phyloP scores from a whole-genome alignment of 352 stramenopile genomes.

The Blastocystis hominis region DNA sequence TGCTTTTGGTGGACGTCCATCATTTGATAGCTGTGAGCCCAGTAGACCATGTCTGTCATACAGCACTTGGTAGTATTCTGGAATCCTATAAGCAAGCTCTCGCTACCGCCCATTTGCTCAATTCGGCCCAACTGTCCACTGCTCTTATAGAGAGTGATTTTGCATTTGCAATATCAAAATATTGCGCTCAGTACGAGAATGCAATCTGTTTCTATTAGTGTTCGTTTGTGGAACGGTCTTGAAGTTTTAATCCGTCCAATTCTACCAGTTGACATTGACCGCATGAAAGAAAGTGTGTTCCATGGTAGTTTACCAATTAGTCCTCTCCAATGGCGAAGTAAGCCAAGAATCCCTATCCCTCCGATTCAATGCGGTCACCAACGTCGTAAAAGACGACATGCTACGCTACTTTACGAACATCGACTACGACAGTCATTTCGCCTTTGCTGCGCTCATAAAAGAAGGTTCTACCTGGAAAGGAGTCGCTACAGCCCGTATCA shows the following conservation, averaged over 20 bases:
- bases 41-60: background rate
- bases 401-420: slow-evolving; percentile 49
- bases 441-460: slow-evolving; percentile 27
- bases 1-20: background rate
- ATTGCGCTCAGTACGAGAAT: background rate
- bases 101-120: background rate
- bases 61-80: background rate
- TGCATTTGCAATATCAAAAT: background rate
- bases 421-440: slow-evolving; percentile 52
- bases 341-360: slow-evolving; percentile 32
- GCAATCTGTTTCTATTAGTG: background rate
- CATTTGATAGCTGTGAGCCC: background rate
- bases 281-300: slow-evolving; percentile 36
- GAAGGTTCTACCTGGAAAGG: slow-evolving; percentile 25
- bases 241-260: slow-evolving; percentile 48
- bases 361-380: slow-evolving; percentile 44
- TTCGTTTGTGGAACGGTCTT: background rate
- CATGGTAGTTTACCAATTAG: background rate
- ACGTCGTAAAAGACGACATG: background rate
- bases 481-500: slow-evolving; percentile 41
- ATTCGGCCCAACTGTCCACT: background rate
- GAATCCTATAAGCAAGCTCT: slow-evolving; percentile 34
- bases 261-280: slow-evolving; percentile 39
- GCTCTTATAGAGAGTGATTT: slow-evolving; percentile 30
- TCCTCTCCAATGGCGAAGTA: slow-evolving; percentile 26